phyloP scores from a whole-genome alignment of 1,139 yeast genomes.

The Sugiyamaella novakii region DNA sequence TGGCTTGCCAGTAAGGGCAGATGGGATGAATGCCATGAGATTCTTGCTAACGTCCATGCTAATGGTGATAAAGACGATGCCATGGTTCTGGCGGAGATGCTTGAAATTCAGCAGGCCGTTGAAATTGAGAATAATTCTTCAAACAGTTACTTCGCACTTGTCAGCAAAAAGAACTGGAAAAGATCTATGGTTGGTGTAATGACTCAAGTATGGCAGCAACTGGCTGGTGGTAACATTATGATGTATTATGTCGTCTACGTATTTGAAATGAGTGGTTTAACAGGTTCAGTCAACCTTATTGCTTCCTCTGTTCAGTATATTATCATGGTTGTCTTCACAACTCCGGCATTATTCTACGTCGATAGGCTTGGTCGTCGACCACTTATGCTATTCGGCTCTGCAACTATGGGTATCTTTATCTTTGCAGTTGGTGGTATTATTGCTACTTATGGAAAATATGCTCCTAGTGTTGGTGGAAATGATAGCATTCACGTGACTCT shows the following conservation, averaged over 20 bases:
- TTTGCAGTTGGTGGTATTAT: conserved; percentile 49
- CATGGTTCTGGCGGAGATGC: conserved; percentile 56
- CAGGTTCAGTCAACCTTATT: conserved; percentile 42
- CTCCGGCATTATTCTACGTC: conserved; percentile 49
- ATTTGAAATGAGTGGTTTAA: conserved; percentile 43
- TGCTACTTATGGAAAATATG: conserved; percentile 45
- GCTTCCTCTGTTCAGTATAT: conserved; percentile 62
- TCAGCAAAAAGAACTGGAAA: conserved; percentile 49
- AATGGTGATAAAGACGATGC: conserved; percentile 56
- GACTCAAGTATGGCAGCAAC: conserved; percentile 70
- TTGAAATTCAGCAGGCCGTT: conserved; percentile 54
- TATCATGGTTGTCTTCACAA: conserved; percentile 43
- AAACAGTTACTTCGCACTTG: conserved; percentile 48
- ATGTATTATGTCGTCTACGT: conserved; percentile 46
- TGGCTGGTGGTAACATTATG: conserved; percentile 69
- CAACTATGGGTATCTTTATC: conserved; percentile 48
- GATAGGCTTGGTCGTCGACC: conserved; percentile 58
- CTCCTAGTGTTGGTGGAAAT: conserved; percentile 46
- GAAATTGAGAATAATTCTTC: conserved; percentile 30
- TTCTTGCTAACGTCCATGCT: conserved; percentile 56
- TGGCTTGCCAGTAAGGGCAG: conserved; percentile 58
- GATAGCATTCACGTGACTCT: conserved; percentile 52
- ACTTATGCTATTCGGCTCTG: conserved; percentile 43
- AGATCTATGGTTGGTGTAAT: conserved; percentile 55
- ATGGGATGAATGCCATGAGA: conserved; percentile 58